Percentiles rank a stretch among this genome's conserved stretches.
Evolutionary conservation across 148 eudicot genomes (phyloP).

Genomic region (Spergularia bocconei): DNA sequence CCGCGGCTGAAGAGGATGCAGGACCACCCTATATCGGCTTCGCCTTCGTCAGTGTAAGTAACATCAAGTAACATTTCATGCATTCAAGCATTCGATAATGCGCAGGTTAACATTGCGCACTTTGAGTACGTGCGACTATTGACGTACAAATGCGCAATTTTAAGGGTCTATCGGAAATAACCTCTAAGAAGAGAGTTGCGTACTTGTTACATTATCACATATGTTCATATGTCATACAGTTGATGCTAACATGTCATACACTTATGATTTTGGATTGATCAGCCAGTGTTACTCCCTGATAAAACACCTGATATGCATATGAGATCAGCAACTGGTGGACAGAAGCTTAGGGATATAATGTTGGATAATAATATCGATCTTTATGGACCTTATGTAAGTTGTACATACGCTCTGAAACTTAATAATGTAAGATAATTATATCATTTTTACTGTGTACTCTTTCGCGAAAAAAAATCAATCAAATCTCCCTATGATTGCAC

Average conservation of each 20-base stretch:
- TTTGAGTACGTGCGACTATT: no score
- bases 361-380: constrained; percentile 66
- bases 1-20: constrained; percentile 17
- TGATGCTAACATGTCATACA: neutral
- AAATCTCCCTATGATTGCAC: neutral
- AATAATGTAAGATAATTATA: no score
- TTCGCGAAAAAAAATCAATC: no score
- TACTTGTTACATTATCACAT: no score
- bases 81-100: no score
- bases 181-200: no score
- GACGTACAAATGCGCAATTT: no score
- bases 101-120: no score
- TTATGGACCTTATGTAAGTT: constrained; percentile 90
- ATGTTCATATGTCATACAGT: no score
- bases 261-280: constrained; percentile 9
- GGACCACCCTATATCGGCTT: constrained; percentile 57
- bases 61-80: neutral
- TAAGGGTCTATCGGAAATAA: no score
- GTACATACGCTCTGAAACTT: neutral
- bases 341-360: constrained; percentile 83
- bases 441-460: no score
- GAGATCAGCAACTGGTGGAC: constrained; percentile 68
- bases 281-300: constrained; percentile 91
- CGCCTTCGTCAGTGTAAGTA: constrained; percentile 64
- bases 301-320: constrained; percentile 82